phyloP scores from a whole-genome alignment of 2,329 filamentous ascomycete species.

The Fusarium acutatum region DNA sequence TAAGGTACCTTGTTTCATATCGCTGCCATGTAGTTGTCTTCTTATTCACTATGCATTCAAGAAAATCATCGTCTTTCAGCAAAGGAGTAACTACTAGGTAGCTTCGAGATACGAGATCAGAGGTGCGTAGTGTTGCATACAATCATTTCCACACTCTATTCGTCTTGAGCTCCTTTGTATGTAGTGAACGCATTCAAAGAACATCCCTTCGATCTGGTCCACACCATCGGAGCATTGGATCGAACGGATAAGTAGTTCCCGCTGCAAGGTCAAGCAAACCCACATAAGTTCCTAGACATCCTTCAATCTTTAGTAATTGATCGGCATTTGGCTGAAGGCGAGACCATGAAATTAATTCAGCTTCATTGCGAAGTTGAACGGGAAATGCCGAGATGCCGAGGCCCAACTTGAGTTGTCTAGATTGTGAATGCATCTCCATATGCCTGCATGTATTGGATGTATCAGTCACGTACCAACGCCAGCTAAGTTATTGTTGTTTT shows the following conservation, averaged over 20 bases:
- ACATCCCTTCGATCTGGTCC: not conserved
- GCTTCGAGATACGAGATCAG: not conserved
- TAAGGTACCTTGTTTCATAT: not conserved
- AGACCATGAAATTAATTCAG: not conserved
- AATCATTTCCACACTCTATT: not conserved
- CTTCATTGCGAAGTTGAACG: not conserved
- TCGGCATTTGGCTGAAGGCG: not conserved
- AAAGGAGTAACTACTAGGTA: not conserved
- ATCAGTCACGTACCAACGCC: not conserved
- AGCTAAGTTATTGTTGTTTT: not conserved
- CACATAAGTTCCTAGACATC: not conserved
- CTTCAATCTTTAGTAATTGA: not conserved
- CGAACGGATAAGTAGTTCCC: not conserved
- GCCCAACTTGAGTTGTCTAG: not conserved
- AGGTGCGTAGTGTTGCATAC: not conserved
- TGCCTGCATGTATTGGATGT: slow-evolving; percentile 6
- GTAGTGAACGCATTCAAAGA: not conserved
- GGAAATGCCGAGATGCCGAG: not conserved
- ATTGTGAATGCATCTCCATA: not conserved
- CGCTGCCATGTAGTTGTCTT: not conserved
- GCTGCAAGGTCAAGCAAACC: not conserved
- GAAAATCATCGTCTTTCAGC: not conserved
- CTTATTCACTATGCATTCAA: not conserved
- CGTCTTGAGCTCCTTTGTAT: not conserved
- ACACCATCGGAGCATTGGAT: not conserved